Conservation (phyloP, 768 basidiomycete genomes). For the Chalciporus piperatus region DNA sequence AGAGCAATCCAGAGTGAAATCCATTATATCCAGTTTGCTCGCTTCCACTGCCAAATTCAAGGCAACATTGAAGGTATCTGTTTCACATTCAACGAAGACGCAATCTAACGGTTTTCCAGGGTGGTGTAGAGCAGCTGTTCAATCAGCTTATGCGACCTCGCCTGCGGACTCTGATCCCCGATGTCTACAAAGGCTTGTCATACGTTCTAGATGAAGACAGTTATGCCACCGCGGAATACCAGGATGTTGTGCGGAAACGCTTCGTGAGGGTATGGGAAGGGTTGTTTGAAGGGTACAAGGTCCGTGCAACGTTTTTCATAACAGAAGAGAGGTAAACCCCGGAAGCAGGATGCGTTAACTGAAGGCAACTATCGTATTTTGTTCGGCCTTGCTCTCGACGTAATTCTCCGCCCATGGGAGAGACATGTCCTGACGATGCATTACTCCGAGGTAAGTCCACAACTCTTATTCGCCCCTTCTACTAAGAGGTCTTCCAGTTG, state of each 20-base stretch:
- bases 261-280: conserved; percentile 89
- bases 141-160: conserved; percentile 90
- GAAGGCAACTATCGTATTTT: conserved; percentile 85
- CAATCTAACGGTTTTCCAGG: conserved; percentile 38
- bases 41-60: conserved; percentile 63
- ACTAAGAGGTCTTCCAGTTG: conserved; percentile 48
- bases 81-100: not conserved
- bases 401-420: conserved; percentile 94
- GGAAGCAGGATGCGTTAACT: conserved; percentile 73
- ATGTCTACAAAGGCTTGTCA: conserved; percentile 86
- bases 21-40: conserved; percentile 48
- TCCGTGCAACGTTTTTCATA: conserved; percentile 24
- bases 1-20: conserved; percentile 52
- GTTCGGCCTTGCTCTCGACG: conserved; percentile 82
- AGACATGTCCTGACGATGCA: conserved; percentile 75
- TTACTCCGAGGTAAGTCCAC: conserved; percentile 75
- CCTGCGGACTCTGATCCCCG: conserved; percentile 76
- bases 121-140: conserved; percentile 90
- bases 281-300: conserved; percentile 85
- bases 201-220: conserved; percentile 89
- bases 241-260: conserved; percentile 83
- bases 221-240: conserved; percentile 80
- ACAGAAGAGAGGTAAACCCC: conserved; percentile 1
- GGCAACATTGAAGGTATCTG: conserved; percentile 64
- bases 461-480: not conserved